These are phyloP conservation scores for Passiflora organensis DNA, from an alignment of 345 rosid species.

Conservation along the genomic window DNA sequence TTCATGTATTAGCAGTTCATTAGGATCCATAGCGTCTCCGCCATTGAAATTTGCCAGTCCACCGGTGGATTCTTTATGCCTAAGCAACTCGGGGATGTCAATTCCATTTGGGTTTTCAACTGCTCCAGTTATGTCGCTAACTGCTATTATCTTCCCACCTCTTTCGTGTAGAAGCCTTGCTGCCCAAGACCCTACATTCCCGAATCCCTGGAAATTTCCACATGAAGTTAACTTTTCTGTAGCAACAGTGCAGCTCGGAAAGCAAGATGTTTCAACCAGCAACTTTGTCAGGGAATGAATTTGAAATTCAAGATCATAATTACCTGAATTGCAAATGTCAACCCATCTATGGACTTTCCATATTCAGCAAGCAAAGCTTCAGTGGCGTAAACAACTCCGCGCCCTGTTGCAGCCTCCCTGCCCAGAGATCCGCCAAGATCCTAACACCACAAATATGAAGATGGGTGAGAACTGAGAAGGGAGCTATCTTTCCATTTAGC, in stretches of 20 bases:
- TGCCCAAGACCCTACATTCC: constrained; percentile 97
- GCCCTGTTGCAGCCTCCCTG: constrained; percentile 24
- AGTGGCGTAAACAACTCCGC: constrained; percentile 19
- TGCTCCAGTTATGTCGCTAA: constrained; percentile 93
- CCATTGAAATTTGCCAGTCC: constrained; percentile 63
- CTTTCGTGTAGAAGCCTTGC: constrained; percentile 76
- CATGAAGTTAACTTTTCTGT: too few relatives aligned
- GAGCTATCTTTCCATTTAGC: too few relatives aligned
- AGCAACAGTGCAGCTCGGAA: too few relatives aligned
- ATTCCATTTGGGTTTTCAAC: constrained; percentile 78
- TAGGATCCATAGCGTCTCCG: constrained; percentile 62
- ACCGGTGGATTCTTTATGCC: constrained; percentile 57
- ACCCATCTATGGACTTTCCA: constrained; percentile 14
- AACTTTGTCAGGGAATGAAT: too few relatives aligned
- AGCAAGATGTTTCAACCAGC: too few relatives aligned
- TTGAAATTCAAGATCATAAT: too few relatives aligned
- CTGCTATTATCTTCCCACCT: constrained; percentile 91
- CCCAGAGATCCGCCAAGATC: constrained; percentile 28
- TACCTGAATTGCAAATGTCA: constrained; percentile 19
- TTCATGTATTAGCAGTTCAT: constrained; percentile 68
- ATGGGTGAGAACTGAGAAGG: too few relatives aligned
- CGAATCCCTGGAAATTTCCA: constrained; percentile 67
- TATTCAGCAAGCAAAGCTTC: constrained; percentile 20
- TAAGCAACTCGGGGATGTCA: constrained; percentile 48
- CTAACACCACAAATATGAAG: too few relatives aligned